Percentiles rank a stretch among this genome's conserved stretches.
phyloP scores from a whole-genome alignment of 164 flowering plant species.

The Liquidambar formosana region DNA sequence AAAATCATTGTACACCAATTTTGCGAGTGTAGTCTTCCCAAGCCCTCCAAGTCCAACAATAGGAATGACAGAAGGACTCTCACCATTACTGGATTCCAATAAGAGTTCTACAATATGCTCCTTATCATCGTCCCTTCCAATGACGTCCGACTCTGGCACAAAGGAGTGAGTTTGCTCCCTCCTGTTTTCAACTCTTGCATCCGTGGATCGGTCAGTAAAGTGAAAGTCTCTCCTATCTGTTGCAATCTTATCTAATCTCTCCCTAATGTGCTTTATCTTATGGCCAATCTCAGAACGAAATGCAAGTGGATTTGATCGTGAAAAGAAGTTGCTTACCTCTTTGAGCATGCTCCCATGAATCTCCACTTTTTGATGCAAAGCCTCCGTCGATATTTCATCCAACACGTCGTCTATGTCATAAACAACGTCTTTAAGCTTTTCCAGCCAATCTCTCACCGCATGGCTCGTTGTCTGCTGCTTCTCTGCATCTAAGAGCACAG shows the following conservation, averaged over 20 bases:
- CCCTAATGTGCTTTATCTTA: not conserved
- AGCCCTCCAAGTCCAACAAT: constrained; percentile 16
- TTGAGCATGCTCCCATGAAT: not conserved
- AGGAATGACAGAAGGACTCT: not conserved
- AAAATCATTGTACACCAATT: not conserved
- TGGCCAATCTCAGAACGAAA: not conserved
- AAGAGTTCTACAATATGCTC: not conserved
- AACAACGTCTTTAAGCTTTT: constrained; percentile 5
- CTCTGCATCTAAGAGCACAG: constrained; percentile 14
- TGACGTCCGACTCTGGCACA: not conserved
- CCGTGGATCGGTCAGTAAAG: not conserved
- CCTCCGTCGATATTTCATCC: constrained; percentile 9
- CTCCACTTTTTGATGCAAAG: not conserved
- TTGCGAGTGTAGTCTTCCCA: constrained; percentile 8
- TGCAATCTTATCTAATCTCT: not conserved
- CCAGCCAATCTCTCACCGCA: constrained; percentile 13
- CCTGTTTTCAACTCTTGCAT: not conserved
- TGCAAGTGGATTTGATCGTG: not conserved
- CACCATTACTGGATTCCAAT: not conserved
- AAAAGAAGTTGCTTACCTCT: not conserved
- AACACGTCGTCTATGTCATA: constrained; percentile 20
- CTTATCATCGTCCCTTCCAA: constrained; percentile 7
- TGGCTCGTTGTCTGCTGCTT: not conserved
- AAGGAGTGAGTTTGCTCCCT: not conserved
- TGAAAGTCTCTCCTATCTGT: not conserved